Evolutionary conservation across 2,329 filamentous ascomycete genomes (phyloP).

Genomic region (Colletotrichum sp.): DNA sequence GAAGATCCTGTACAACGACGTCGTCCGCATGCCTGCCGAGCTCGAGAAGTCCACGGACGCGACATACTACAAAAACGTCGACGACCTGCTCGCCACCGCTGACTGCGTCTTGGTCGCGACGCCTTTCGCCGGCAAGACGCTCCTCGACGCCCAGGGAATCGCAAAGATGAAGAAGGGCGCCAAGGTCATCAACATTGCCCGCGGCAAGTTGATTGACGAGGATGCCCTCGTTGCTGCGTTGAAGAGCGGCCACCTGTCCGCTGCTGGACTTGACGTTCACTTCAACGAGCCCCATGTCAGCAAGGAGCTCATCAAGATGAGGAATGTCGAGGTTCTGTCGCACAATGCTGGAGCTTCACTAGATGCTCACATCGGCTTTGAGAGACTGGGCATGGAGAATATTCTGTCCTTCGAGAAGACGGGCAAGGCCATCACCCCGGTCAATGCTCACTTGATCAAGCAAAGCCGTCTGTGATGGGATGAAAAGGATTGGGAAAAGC

Average conservation of each 20-base stretch:
- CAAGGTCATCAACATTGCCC: slow-evolving; percentile 73
- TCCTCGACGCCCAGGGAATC: slow-evolving; percentile 68
- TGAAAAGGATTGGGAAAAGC: background rate
- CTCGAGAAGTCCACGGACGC: slow-evolving; percentile 37
- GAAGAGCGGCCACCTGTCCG: slow-evolving; percentile 66
- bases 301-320: slow-evolving; percentile 17
- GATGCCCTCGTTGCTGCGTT: slow-evolving; percentile 71
- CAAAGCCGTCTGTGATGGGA: slow-evolving; percentile 6
- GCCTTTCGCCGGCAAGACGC: slow-evolving; percentile 69
- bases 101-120: slow-evolving; percentile 70
- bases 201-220: slow-evolving; percentile 76
- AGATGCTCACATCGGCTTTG: slow-evolving; percentile 15
- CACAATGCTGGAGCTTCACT: slow-evolving; percentile 17
- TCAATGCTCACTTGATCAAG: slow-evolving; percentile 15
- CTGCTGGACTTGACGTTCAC: slow-evolving; percentile 72
- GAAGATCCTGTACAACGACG: slow-evolving; percentile 64
- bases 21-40: slow-evolving; percentile 37
- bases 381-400: slow-evolving; percentile 16
- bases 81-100: slow-evolving; percentile 36
- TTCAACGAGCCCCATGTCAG: slow-evolving; percentile 65
- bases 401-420: slow-evolving; percentile 4
- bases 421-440: slow-evolving; percentile 9
- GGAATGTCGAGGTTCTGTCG: slow-evolving; percentile 14
- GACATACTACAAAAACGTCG: slow-evolving; percentile 38
- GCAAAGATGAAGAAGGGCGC: slow-evolving; percentile 74